phyloP scores from a whole-genome alignment of 2,329 filamentous ascomycete species.

The Sarocladium brachiariae region DNA sequence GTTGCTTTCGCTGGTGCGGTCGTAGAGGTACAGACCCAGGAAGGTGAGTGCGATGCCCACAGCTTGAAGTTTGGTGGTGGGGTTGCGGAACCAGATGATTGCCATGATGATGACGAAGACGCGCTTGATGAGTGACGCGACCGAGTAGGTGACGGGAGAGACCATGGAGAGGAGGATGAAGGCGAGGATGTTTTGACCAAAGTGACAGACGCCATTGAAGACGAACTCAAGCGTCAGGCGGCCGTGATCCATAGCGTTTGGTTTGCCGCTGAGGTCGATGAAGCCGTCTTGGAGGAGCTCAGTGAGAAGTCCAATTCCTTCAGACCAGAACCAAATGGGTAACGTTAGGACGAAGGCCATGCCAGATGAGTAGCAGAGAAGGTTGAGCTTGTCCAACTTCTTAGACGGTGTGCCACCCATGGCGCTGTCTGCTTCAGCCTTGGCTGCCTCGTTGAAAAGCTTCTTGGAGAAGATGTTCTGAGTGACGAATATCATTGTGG shows the following conservation, averaged over 20 bases:
- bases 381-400: constrained; percentile 93
- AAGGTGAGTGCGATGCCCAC: constrained; percentile 86
- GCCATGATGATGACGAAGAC: constrained; percentile 95
- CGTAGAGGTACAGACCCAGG: constrained; percentile 88
- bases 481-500: constrained; percentile 91
- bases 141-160: constrained; percentile 93
- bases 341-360: constrained; percentile 82
- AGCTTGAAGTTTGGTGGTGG: constrained; percentile 76
- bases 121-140: constrained; percentile 91
- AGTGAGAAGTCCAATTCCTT: constrained; percentile 69
- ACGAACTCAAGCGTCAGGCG: constrained; percentile 76
- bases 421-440: constrained; percentile 68
- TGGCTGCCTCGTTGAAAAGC: constrained; percentile 89
- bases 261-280: constrained; percentile 51
- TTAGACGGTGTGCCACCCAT: constrained; percentile 47
- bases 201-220: constrained; percentile 96
- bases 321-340: constrained; percentile 89
- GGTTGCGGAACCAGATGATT: constrained; percentile 91
- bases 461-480: constrained; percentile 99
- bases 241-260: constrained; percentile 69
- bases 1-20: constrained; percentile 81
- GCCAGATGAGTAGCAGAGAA: constrained; percentile 94
- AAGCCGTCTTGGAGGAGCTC: constrained; percentile 80
- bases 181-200: constrained; percentile 90
- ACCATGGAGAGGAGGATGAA: constrained; percentile 90